phyloP scores from a whole-genome alignment of 768 basidiomycete genomes.

The Leccinum pellstonianum region DNA sequence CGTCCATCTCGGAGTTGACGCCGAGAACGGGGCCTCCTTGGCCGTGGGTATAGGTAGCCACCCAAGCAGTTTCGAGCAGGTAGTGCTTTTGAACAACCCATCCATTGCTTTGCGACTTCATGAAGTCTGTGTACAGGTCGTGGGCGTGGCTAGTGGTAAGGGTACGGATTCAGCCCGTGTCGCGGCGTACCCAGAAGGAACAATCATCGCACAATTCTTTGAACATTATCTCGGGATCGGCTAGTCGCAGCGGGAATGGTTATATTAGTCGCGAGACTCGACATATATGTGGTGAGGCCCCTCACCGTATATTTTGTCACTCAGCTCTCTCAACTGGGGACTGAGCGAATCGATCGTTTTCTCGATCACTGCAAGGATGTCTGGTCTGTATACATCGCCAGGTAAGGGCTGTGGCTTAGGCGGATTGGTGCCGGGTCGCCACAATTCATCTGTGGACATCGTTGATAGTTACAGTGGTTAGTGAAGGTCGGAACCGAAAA shows the following conservation, averaged over 20 bases:
- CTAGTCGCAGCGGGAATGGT: slow-evolving; percentile 35
- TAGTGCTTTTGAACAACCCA: slow-evolving; percentile 55
- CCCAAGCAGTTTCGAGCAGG: slow-evolving; percentile 73
- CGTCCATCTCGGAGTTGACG: slow-evolving; percentile 78
- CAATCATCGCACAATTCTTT: slow-evolving; percentile 36
- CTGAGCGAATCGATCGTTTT: slow-evolving; percentile 37
- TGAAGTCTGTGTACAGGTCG: slow-evolving; percentile 64
- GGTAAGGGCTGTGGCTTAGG: slow-evolving; percentile 15
- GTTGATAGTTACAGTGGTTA: neutral
- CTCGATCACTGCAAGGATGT: slow-evolving; percentile 62
- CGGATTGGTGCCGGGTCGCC: slow-evolving; percentile 37
- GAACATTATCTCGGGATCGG: slow-evolving; percentile 66
- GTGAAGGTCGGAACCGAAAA: neutral
- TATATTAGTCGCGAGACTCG: neutral
- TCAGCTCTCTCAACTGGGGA: slow-evolving; percentile 54
- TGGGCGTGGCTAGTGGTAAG: slow-evolving; percentile 57
- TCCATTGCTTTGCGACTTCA: slow-evolving; percentile 60
- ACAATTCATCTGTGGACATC: slow-evolving; percentile 20
- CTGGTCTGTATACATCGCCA: slow-evolving; percentile 48
- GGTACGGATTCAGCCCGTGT: neutral
- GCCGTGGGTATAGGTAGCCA: slow-evolving; percentile 65
- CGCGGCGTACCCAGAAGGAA: neutral
- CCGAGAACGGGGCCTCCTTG: slow-evolving; percentile 62
- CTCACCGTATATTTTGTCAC: slow-evolving; percentile 70
- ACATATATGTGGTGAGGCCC: neutral